phyloP scores from a whole-genome alignment of 2,329 filamentous ascomycete species.

The Aspergillus eucalypticola region DNA sequence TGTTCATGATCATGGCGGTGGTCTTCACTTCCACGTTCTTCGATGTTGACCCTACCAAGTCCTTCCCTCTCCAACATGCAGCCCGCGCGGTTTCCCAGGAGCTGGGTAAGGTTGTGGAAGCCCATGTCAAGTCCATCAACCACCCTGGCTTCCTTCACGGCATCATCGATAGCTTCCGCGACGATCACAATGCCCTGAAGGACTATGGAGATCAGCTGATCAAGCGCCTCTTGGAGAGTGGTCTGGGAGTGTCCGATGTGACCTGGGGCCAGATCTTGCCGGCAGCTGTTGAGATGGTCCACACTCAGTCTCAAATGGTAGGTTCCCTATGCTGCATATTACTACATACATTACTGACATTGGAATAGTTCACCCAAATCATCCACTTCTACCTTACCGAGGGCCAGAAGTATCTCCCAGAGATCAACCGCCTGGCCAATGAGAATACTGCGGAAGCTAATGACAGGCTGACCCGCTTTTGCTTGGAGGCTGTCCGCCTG shows the following conservation, averaged over 20 bases:
- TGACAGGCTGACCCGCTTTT: conserved; percentile 66
- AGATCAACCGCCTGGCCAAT: conserved; percentile 62
- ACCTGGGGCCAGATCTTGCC: conserved; percentile 71
- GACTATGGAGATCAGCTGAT: conserved; percentile 67
- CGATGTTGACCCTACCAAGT: conserved; percentile 66
- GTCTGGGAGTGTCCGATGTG: conserved; percentile 64
- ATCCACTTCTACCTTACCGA: conserved; percentile 71
- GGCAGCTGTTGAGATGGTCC: conserved; percentile 65
- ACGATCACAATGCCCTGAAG: conserved; percentile 58
- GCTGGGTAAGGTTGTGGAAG: conserved; percentile 63
- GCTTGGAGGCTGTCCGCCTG: conserved; percentile 70
- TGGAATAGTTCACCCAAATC: conserved; percentile 64
- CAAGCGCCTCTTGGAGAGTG: conserved; percentile 64
- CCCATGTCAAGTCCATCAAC: conserved; percentile 64
- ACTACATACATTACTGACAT: not conserved
- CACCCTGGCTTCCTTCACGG: conserved; percentile 58
- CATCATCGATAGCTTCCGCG: conserved; percentile 48
- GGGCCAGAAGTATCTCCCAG: conserved; percentile 57
- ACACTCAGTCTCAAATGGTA: conserved; percentile 69
- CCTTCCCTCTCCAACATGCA: conserved; percentile 63
- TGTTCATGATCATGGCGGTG: conserved; percentile 62
- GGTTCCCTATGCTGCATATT: conserved; percentile 31
- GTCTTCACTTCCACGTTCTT: conserved; percentile 68
- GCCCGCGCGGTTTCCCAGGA: conserved; percentile 59
- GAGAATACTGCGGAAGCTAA: conserved; percentile 60